Conservation (phyloP, 768 basidiomycete species). For the Mycena floridula region DNA sequence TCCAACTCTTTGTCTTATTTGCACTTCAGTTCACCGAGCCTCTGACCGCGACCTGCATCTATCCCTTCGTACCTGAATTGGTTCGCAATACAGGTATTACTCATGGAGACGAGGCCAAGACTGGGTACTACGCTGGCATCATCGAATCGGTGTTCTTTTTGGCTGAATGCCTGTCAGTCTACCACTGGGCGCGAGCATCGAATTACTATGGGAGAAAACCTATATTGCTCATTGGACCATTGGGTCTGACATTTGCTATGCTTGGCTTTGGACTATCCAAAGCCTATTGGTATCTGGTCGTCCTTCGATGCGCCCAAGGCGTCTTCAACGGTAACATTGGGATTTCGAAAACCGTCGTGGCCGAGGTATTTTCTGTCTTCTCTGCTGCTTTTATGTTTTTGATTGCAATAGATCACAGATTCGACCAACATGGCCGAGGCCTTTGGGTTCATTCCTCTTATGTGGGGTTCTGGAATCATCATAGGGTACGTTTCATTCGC, state of each 20-base stretch:
- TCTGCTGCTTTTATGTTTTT: background rate
- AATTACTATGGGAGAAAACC: conserved; percentile 29
- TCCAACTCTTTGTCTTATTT: conserved; percentile 10
- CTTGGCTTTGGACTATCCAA: conserved; percentile 28
- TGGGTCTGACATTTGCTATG: conserved; percentile 26
- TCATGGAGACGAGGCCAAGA: conserved; percentile 35
- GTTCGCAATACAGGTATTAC: conserved; percentile 39
- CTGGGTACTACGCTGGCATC: conserved; percentile 43
- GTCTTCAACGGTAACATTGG: conserved; percentile 34
- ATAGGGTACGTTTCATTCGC: no score
- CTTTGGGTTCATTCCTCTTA: conserved; percentile 21
- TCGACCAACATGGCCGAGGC: conserved; percentile 25
- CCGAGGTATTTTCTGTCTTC: conserved; percentile 26
- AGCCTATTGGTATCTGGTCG: conserved; percentile 16
- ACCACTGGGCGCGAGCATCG: conserved; percentile 27
- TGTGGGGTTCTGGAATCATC: conserved; percentile 22
- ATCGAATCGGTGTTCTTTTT: conserved; percentile 33
- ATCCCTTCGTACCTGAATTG: conserved; percentile 41
- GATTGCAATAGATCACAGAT: conserved; percentile 21
- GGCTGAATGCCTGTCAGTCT: conserved; percentile 25
- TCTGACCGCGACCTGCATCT: conserved; percentile 30
- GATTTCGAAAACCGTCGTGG: conserved; percentile 37
- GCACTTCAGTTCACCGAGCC: conserved; percentile 14
- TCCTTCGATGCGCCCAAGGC: conserved; percentile 29
- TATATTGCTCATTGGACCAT: conserved; percentile 25